Conservation (phyloP, 78 protist species). For the Dictyostelium intermedium region DNA sequence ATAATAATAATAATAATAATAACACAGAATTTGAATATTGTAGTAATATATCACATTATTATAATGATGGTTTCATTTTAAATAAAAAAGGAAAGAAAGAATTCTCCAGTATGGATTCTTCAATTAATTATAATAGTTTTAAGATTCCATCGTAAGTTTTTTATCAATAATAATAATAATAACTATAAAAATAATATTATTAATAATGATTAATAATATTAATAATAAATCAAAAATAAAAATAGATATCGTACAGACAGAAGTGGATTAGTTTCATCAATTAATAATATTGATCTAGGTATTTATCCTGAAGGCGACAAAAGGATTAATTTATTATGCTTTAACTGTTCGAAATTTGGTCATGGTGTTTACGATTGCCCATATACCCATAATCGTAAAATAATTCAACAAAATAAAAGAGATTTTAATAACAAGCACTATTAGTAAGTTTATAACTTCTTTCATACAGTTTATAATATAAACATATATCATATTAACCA, state of each 20-base stretch:
- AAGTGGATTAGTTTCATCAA: background rate
- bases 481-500: too few species aligned
- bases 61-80: background rate
- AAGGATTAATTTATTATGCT: background rate
- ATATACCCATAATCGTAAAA: background rate
- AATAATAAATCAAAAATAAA: too few species aligned
- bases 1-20: background rate
- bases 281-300: background rate
- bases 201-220: too few species aligned
- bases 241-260: conserved; percentile 2
- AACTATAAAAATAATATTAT: too few species aligned
- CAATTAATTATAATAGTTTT: conserved; percentile 3
- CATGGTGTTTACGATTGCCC: conserved; percentile 9
- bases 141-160: background rate
- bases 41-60: background rate
- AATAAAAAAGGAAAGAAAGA: background rate
- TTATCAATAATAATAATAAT: too few species aligned
- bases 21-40: background rate
- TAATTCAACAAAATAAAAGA: background rate
- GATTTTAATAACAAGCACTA: background rate
- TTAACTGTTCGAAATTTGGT: conserved; percentile 37
- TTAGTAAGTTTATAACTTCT: background rate
- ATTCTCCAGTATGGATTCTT: background rate
- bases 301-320: background rate
- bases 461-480: too few species aligned